Evolutionary conservation across 2,329 filamentous ascomycete species (phyloP).

Genomic region (Verticillium dahliae): DNA sequence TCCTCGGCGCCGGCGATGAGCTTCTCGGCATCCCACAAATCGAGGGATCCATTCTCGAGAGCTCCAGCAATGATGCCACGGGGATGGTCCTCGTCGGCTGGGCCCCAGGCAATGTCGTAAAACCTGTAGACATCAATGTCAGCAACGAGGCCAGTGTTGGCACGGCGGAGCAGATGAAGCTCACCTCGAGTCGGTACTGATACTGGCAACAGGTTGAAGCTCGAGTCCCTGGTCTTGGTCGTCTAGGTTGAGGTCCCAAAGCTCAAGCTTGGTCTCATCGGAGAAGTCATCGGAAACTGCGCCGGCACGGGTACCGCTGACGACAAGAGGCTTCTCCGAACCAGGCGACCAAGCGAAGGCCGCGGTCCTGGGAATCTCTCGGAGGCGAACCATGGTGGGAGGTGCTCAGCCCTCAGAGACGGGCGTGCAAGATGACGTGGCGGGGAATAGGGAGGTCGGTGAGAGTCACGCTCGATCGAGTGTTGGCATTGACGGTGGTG

Average conservation of each 20-base stretch:
- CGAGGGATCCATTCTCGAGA: slow-evolving; percentile 87
- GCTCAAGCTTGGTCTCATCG: slow-evolving; percentile 89
- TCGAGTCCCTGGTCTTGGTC: slow-evolving; percentile 69
- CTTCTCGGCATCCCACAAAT: slow-evolving; percentile 84
- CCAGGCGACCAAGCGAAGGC: slow-evolving; percentile 95
- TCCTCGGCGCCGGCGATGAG: slow-evolving; percentile 54
- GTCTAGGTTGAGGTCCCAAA: slow-evolving; percentile 90
- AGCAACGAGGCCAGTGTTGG: not conserved
- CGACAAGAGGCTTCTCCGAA: slow-evolving; percentile 70
- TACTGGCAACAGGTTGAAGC: slow-evolving; percentile 76
- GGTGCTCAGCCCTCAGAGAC: slow-evolving; percentile 13
- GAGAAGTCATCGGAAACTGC: slow-evolving; percentile 97
- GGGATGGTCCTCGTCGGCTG: slow-evolving; percentile 69
- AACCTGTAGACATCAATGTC: slow-evolving; percentile 55
- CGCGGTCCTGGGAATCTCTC: slow-evolving; percentile 94
- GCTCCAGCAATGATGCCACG: slow-evolving; percentile 91
- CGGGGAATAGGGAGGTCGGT: not conserved
- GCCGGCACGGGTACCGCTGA: slow-evolving; percentile 89
- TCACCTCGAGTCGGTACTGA: slow-evolving; percentile 86
- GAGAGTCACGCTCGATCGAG: not conserved
- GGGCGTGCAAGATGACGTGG: slow-evolving; percentile 1
- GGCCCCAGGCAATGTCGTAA: slow-evolving; percentile 93
- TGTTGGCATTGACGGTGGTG: not conserved
- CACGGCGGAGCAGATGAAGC: not conserved
- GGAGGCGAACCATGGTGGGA: slow-evolving; percentile 78